Percentiles rank a stretch among this genome's conserved stretches.
Evolutionary conservation across 2,329 filamentous ascomycete genomes (phyloP).

Genomic region (Hypomyces rosellus): DNA sequence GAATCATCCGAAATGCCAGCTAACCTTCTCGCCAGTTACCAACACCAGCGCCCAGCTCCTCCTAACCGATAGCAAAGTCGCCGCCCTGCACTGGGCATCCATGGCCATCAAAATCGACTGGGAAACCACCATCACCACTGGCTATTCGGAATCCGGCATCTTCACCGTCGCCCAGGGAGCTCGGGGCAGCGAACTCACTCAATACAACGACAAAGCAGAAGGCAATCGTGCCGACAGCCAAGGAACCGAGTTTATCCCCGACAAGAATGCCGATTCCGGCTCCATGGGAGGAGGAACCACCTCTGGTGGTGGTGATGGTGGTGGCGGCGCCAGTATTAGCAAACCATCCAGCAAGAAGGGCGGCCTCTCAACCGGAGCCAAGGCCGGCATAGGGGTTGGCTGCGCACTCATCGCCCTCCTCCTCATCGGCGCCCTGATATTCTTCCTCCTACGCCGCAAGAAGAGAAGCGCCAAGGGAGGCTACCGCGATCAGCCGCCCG

Average conservation of each 20-base stretch:
- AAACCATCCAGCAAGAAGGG: no score
- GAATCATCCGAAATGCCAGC: no score
- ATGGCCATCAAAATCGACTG: constrained; percentile 15
- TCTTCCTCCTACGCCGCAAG: constrained; percentile 32
- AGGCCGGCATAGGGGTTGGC: constrained; percentile 42
- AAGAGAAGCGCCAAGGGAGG: neutral
- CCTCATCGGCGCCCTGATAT: constrained; percentile 33
- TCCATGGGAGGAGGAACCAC: no score
- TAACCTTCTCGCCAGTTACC: neutral
- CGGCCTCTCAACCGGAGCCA: constrained; percentile 36
- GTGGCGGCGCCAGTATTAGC: no score
- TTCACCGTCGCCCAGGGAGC: constrained; percentile 12
- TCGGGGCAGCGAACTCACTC: neutral
- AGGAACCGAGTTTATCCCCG: neutral
- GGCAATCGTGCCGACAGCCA: neutral
- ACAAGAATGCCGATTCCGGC: no score
- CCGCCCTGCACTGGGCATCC: neutral
- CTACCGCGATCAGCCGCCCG: constrained; percentile 16
- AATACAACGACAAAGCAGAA: neutral
- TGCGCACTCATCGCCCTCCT: constrained; percentile 32
- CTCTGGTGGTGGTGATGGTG: no score
- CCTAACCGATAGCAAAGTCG: neutral
- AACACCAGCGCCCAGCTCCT: neutral
- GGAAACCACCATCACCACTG: neutral
- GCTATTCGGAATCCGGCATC: constrained; percentile 14